Conservation (phyloP, 163 green algal genomes). For the Scenedesmus sp. region DNA sequence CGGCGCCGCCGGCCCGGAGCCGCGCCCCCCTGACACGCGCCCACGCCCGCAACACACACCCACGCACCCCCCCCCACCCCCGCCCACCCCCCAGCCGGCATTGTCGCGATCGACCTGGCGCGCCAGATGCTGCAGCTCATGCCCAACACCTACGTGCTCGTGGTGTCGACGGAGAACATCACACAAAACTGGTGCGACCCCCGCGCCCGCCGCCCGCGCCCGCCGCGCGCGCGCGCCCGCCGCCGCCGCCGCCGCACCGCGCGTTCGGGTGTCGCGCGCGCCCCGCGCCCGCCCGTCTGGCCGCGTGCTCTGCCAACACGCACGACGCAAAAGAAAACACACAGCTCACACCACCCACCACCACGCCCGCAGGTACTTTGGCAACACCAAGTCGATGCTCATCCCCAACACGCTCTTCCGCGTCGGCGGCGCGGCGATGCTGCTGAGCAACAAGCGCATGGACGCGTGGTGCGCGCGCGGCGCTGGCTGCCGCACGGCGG, state of each 20-base stretch:
- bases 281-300: too few species aligned
- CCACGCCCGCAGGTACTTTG: slow-evolving; percentile 51
- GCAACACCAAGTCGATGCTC: slow-evolving; percentile 74
- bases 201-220: too few species aligned
- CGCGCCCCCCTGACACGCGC: not conserved
- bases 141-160: slow-evolving; percentile 71
- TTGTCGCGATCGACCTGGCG: slow-evolving; percentile 69
- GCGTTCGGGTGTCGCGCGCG: too few species aligned
- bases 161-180: slow-evolving; percentile 95
- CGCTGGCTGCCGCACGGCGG: too few species aligned
- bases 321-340: too few species aligned
- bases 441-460: slow-evolving; percentile 81
- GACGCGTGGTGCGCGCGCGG: slow-evolving; percentile 46
- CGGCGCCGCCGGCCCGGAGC: not conserved
- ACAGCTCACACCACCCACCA: too few species aligned
- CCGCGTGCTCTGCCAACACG: too few species aligned
- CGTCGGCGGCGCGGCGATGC: slow-evolving; percentile 81
- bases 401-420: slow-evolving; percentile 95
- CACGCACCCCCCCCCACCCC: not conserved
- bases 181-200: slow-evolving; percentile 75
- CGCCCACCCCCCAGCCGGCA: slow-evolving; percentile 36
- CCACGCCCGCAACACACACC: not conserved
- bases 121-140: slow-evolving; percentile 78
- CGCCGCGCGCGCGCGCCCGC: too few species aligned
- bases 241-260: too few species aligned